A percentile compares a stretch with the other conserved stretches of the same genome.
These are phyloP conservation scores for Metahyphopichia silvanorum DNA, from an alignment of 805 yeast species.

Conservation along the genomic window DNA sequence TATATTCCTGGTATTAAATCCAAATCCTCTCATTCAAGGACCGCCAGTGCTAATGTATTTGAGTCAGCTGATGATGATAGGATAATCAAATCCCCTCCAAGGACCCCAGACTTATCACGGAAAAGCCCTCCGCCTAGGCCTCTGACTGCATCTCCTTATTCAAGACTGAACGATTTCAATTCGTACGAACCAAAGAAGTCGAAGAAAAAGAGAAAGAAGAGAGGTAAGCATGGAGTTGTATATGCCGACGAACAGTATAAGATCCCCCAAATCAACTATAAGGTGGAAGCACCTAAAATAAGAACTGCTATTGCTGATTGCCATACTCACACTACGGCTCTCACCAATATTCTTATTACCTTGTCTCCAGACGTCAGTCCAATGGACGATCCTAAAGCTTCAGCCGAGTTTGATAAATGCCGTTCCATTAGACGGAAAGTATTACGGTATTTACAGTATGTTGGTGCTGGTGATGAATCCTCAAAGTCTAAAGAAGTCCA, in stretches of 20 bases:
- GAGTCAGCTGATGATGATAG: slow-evolving; percentile 5
- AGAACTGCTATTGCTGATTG: slow-evolving; percentile 68
- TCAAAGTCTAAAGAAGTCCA: slow-evolving; percentile 23
- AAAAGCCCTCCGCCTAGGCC: slow-evolving; percentile 26
- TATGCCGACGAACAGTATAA: slow-evolving; percentile 50
- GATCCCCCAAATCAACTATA: slow-evolving; percentile 67
- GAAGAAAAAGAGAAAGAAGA: slow-evolving; percentile 13
- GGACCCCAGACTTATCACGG: slow-evolving; percentile 3
- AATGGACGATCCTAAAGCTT: slow-evolving; percentile 58
- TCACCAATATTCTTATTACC: slow-evolving; percentile 48
- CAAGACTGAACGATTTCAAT: slow-evolving; percentile 3
- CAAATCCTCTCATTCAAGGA: slow-evolving; percentile 8
- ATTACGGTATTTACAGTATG: slow-evolving; percentile 76
- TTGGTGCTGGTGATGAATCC: slow-evolving; percentile 48
- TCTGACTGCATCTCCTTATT: slow-evolving; percentile 17
- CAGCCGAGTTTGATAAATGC: slow-evolving; percentile 70
- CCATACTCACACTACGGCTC: slow-evolving; percentile 66
- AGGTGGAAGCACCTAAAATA: slow-evolving; percentile 71
- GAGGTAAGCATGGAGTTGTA: slow-evolving; percentile 10
- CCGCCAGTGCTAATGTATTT: slow-evolving; percentile 6
- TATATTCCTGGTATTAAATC: slow-evolving; percentile 35
- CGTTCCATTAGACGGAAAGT: slow-evolving; percentile 73
- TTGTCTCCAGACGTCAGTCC: slow-evolving; percentile 51
- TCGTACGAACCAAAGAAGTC: slow-evolving; percentile 10
- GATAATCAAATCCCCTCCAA: neutral